Evolutionary conservation across 805 yeast genomes (phyloP), one percentile per base, ranked within the genome.

Genomic region (Yarrowia sp.): DNA sequence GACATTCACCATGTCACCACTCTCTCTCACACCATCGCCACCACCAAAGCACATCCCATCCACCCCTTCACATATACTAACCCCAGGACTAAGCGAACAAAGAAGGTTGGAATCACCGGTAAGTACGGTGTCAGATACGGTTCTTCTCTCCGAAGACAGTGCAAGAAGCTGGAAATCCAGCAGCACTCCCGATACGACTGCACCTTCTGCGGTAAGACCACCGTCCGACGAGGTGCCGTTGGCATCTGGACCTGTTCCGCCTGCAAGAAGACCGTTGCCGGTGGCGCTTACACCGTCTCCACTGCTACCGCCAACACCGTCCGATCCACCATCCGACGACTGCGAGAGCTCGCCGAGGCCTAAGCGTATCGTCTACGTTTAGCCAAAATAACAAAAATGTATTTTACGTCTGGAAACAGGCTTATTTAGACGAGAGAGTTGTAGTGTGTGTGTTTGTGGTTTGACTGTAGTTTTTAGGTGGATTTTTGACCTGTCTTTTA

Each of bases 81-180:
- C 67, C 10, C 46, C 79, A 92, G 97, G 99, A 91, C 99, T 85
- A 95, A 96, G 87, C 94, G 99, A 91, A 95, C 99, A 79, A 95
- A 95, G 97, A 95, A 95, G 92, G 99, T 95, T 84, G 99, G 99
- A 85, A 95, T 95, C 89, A 95, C 99, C 84, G 99, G 99, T 89
- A 96, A 96, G 88, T 95, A 92, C 89, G 99, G 99, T 92, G 98
- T 95, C 87, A 93, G 99, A 89, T 95, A 95, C 88, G 82, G 99
- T 93, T 94, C 99, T 80, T 96, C 99, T 75, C 88, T 95, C 85
- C 94, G 99, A 90, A 92, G 98, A 87, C 98, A 92, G 86, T 91
- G 97, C 88, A 93, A 93, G 90, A 95, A 95, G 88, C 87, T 95
- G 85, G 99, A 96, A 87, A 89, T 92, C 80, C 98, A 92, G 86